Evolutionary conservation across 345 rosid genomes (phyloP), one percentile per base, ranked within the genome.

Genomic region (Tarenaya hassleriana): DNA sequence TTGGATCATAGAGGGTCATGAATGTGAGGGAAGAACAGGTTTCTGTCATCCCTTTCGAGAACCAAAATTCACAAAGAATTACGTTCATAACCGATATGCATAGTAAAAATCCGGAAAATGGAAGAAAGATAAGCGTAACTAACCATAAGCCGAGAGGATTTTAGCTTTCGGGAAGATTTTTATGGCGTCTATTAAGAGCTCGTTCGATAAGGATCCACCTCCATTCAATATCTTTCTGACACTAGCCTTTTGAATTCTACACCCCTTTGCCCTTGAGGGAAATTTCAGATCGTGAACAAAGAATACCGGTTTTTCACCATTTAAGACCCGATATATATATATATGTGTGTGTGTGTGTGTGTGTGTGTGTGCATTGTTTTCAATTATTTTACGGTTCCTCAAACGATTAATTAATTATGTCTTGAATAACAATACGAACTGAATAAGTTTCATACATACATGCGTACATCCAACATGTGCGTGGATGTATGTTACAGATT

Each of bases 1-100:
- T 47, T 50, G 83, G 81, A 55, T 75, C 78, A 58, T 61, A 45
- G 62, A 82, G 81, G 39, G 80, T 75, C 79, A 66, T 67, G 71
- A 86, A 86, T 40, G 91, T 73, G 16, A 82, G 75, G 17, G 94
- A 90, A 54, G 98, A 82, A 48, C 87, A 80, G 16, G 94, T 70
- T 72, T 90, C 88, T 37, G 97, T 86, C 95, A 90, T 80, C 55
- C 95, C 97, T 90, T 47, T 20, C n/a, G 53, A 37, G 39, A 52
- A 40, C 55, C n/a, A n/a, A 43, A 47, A 19, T 11, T 14, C 12
- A 50, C 41, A 29, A 7, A 48, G 18, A 47, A 62, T 29, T 38
- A 37, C 47, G 31, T 57, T 38, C 33, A 42, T 4, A 34, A 54
- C 24, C 15, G 51, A 20, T 41, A 20, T n/a, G 12, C 5, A 8